These are phyloP conservation scores for Epithele typhae DNA, from an alignment of 768 basidiomycete genomes.

Conservation along the genomic window DNA sequence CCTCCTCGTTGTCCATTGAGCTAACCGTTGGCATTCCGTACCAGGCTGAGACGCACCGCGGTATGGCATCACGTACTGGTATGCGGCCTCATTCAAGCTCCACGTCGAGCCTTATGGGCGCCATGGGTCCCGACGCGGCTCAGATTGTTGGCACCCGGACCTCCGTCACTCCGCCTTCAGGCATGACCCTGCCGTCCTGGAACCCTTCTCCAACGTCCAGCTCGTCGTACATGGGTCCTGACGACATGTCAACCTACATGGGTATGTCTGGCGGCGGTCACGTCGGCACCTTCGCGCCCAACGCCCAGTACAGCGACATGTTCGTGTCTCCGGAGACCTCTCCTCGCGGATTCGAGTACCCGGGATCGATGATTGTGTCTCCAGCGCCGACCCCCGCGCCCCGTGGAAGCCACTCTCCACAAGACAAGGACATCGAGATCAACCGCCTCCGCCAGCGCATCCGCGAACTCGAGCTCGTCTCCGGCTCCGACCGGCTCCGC, in stretches of 20 bases:
- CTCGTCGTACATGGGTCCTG: conserved; percentile 7
- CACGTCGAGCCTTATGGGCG: conserved; percentile 52
- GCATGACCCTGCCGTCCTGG: conserved; percentile 24
- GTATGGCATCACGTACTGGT: conserved; percentile 9
- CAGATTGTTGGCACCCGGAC: conserved; percentile 23
- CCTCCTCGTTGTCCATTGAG: neutral
- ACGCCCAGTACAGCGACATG: conserved; percentile 7
- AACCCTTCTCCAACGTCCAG: conserved; percentile 18
- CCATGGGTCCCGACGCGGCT: conserved; percentile 55
- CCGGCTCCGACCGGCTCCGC: conserved; percentile 45
- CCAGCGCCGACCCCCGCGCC: conserved; percentile 18
- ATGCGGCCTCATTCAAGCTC: conserved; percentile 18
- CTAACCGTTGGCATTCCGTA: neutral
- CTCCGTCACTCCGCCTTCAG: conserved; percentile 24
- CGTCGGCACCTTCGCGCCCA: conserved; percentile 13
- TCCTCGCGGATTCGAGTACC: conserved; percentile 12
- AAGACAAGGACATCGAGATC: conserved; percentile 46
- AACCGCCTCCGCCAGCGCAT: conserved; percentile 51
- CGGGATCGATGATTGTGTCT: conserved; percentile 24
- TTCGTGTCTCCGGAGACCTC: conserved; percentile 8
- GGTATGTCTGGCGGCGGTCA: conserved; percentile 13
- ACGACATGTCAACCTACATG: conserved; percentile 16
- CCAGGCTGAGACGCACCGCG: conserved; percentile 8
- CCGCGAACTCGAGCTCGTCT: conserved; percentile 59
- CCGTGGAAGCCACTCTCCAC: conserved; percentile 19